A percentile compares a stretch with the other conserved stretches of the same genome.
Evolutionary conservation across 2,329 filamentous ascomycete species (phyloP).

Genomic region (Nigrospora sphaerica): DNA sequence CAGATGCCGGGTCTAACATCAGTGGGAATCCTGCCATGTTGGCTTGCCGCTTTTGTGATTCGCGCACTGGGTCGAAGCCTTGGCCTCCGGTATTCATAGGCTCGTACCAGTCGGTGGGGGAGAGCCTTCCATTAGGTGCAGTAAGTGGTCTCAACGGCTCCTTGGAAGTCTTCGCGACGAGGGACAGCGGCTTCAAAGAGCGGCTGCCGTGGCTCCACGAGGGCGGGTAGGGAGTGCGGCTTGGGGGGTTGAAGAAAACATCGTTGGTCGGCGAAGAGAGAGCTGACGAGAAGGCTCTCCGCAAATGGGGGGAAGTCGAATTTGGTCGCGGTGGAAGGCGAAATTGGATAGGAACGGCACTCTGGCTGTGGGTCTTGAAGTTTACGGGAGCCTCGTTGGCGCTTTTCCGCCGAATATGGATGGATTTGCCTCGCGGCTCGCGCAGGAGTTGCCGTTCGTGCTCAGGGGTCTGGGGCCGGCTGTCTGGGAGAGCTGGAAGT

Average conservation of each 20-base stretch:
- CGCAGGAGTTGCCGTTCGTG: constrained; percentile 32
- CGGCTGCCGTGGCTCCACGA: constrained; percentile 35
- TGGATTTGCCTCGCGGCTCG: constrained; percentile 30
- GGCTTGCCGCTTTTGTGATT: no score
- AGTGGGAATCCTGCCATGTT: no score
- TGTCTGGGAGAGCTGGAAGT: constrained; percentile 51
- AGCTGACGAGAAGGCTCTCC: constrained; percentile 30
- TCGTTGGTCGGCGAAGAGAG: constrained; percentile 25
- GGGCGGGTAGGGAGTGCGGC: constrained; percentile 41
- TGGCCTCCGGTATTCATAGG: no score
- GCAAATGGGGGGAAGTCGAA: constrained; percentile 27
- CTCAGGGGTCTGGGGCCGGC: constrained; percentile 49
- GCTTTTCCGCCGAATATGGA: constrained; percentile 42
- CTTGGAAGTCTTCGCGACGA: constrained; percentile 59
- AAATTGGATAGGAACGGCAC: constrained; percentile 50
- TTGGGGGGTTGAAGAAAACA: constrained; percentile 24
- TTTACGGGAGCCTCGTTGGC: constrained; percentile 38
- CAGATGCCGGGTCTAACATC: no score
- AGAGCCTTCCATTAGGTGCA: neutral
- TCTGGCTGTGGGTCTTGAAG: constrained; percentile 46
- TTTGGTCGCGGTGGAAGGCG: constrained; percentile 36
- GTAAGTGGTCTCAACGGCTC: constrained; percentile 24
- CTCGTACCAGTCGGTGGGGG: neutral
- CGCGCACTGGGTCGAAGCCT: no score
- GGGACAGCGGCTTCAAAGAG: constrained; percentile 64